Evolutionary conservation across 2,329 filamentous ascomycete genomes (phyloP), one percentile per base, ranked within the genome.

Genomic region (Teratosphaeria pseudoeucalypti): DNA sequence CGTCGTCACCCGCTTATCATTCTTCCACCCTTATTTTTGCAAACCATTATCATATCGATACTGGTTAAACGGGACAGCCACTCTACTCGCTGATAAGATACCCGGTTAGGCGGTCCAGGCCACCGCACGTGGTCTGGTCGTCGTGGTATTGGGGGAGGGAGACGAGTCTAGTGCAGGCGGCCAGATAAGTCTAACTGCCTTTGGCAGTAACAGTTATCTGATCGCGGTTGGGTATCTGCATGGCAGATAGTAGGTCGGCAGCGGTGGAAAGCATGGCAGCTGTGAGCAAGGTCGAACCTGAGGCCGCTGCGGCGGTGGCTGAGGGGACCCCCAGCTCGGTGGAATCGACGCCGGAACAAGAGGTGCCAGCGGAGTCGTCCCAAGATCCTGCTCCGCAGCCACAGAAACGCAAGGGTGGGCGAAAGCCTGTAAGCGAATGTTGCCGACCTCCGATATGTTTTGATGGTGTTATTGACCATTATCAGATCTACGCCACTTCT

Each of bases 371-470:
- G 61, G 77, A 77, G 68, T 70, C 74, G 70, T 76, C 66, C 19
- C 67, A 69, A 64, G 73, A 77, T 63, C 29, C 55, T 56, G 71
- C 74, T 65, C 75, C 75, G 63, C 77, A 77, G 71, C 72, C 70
- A 56, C 91, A 92, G 72, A 99, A 99, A 81, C 86, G 94, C 72
- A 99, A 99, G 80, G 94, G 94, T 71, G 94, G 94, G 63, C 87
- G 94, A 72, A 99, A 97, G 80, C 94, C 94, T 72, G 94, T 97
- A 85, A 76, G 84, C 81, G 66, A 34, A 19, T 11, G 19, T 43
- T 27, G n/a, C 37, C 11, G 47, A 34, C 6, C 12, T 23, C 12
- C 9, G 34, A 16, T 57, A 27, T 19, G 14, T 23, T 12, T 55
- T 19, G 26, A 52, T 29, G 27, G 57, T 11, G 43, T 49, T 23